Evolutionary conservation across 164 flowering plant species (phyloP).

Genomic region (Chimonanthus salicifolius): DNA sequence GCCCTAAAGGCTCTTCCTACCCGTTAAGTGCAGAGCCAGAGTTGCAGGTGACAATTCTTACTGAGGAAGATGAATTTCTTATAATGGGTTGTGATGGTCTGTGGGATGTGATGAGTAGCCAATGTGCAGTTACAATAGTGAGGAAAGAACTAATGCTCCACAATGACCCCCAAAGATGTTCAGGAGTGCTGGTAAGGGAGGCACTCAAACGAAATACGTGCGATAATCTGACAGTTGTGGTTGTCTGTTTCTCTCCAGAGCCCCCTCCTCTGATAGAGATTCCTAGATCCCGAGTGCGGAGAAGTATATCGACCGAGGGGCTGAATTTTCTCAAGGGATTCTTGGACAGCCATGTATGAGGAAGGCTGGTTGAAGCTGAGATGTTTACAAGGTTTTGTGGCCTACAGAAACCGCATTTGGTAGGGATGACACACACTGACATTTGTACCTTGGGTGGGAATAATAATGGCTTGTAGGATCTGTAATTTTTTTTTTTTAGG

Average conservation of each 20-base stretch:
- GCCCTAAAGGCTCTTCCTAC: constrained; percentile 64
- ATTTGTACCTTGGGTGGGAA: background rate
- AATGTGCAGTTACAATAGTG: constrained; percentile 79
- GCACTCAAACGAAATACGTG: constrained; percentile 76
- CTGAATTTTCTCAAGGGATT: constrained; percentile 70
- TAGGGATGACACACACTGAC: background rate
- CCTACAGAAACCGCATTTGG: background rate
- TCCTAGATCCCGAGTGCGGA: constrained; percentile 40
- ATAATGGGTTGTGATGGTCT: constrained; percentile 91
- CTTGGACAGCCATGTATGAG: constrained; percentile 37
- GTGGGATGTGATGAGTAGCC: constrained; percentile 99
- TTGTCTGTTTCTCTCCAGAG: constrained; percentile 74
- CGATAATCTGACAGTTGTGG: constrained; percentile 82
- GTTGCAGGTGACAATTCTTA: constrained; percentile 50
- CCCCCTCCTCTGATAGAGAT: constrained; percentile 80
- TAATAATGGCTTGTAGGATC: background rate
- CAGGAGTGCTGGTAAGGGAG: constrained; percentile 74
- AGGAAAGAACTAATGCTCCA: constrained; percentile 84
- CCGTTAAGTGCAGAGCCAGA: constrained; percentile 94
- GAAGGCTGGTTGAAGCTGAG: background rate
- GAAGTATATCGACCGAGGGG: constrained; percentile 88
- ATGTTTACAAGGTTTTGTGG: background rate
- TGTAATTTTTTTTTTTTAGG: background rate
- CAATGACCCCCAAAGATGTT: constrained; percentile 87
- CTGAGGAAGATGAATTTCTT: constrained; percentile 88